A percentile compares a stretch with the other conserved stretches of the same genome.
These are phyloP conservation scores for Phaseolus coccineus DNA, from an alignment of 331 rosid genomes.

Conservation along the genomic window DNA sequence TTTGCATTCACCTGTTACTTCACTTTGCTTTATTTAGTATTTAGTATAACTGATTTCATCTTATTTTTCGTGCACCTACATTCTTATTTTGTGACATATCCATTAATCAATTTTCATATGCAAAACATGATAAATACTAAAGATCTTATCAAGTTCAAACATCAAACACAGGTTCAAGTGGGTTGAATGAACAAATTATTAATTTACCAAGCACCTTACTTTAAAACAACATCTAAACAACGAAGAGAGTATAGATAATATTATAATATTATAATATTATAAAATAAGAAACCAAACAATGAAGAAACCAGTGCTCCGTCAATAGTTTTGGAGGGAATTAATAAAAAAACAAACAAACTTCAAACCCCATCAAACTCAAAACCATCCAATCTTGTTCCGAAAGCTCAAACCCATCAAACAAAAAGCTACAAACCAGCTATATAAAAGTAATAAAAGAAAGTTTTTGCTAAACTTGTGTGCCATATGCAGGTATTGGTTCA, in stretches of 20 bases:
- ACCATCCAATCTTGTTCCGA: constrained; percentile 45
- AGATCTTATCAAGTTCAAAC: constrained; percentile 39
- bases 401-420: constrained; percentile 48
- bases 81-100: not conserved
- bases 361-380: not conserved
- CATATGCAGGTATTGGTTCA: constrained; percentile 47
- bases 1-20: not conserved
- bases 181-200: constrained; percentile 30
- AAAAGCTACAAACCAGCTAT: constrained; percentile 15
- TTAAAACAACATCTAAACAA: constrained; percentile 52
- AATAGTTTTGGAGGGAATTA: constrained; percentile 1
- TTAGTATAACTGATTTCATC: not conserved
- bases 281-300: not conserved
- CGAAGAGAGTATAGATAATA: not conserved
- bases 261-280: not conserved
- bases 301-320: constrained; percentile 37
- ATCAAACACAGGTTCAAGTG: constrained; percentile 35
- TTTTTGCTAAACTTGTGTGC: constrained; percentile 38
- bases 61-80: constrained; percentile 6
- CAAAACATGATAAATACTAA: constrained; percentile 32
- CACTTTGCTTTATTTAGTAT: not conserved
- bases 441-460: constrained; percentile 1
- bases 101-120: constrained; percentile 31
- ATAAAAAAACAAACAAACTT: not conserved
- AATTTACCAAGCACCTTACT: constrained; percentile 41